Evolutionary conservation across 2,329 filamentous ascomycete genomes (phyloP), one percentile per base, ranked within the genome.

Genomic region (Lecanicillium sp.): DNA sequence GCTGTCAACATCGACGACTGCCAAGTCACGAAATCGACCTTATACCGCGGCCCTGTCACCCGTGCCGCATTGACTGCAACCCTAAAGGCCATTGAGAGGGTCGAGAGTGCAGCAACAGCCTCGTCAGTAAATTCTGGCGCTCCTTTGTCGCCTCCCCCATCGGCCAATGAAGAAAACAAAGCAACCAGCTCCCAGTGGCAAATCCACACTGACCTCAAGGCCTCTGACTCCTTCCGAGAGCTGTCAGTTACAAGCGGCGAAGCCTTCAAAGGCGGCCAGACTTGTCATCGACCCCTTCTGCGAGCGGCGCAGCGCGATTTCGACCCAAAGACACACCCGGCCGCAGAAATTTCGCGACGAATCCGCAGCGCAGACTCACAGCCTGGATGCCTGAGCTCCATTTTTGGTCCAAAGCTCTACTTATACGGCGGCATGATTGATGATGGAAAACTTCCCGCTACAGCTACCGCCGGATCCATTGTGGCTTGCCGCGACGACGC

Each of bases 361-460:
- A 62, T 65, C 13, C 53, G 62, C n/a, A 58, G 54, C 35, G 55
- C 53, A 22, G 62, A 65, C 44, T 65, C 62, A 1, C 63, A 65
- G 46, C 63, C 63, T 4, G 63, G 63, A 25, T 61, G 56, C 32
- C 48, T 63, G 22, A 64, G 57, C 38, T 51, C 48, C 18, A 38
- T 63, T 1, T 59, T 65, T 29, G 60, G 59, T 1, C 50, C 48
- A 7, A 56, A 44, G 35, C 47, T 65, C 12, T 65, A 64, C 34
- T 38, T 65, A 12, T 65, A 65, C 38, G 63, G 63, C 16, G 63
- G 63, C n/a, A 45, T 48, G 11, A 45, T 65, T n/a, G 62, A 65
- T 18, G 54, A 59, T 19, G 46, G 45, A 1, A 43, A 43, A 7
- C 36, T 42, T 9, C 38, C 37, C 18, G 36, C 31, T 12, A 34